phyloP scores from a whole-genome alignment of 768 basidiomycete genomes.

The Mycena galopus region DNA sequence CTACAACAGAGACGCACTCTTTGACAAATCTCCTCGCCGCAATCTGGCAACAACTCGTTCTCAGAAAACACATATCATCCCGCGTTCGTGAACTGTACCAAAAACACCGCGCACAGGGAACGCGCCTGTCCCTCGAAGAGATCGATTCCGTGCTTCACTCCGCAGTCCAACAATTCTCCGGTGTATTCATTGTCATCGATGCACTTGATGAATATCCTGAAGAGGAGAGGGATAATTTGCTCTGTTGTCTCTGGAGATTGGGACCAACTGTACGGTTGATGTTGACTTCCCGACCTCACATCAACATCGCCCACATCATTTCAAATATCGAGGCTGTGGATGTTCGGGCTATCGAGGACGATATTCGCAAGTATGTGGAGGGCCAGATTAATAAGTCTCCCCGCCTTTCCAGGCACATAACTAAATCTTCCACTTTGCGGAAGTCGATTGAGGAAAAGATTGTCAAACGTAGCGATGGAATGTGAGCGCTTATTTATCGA shows the following conservation, averaged over 20 bases:
- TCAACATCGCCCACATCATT: conserved; percentile 1
- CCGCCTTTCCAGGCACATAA: background rate
- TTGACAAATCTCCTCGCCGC: conserved; percentile 10
- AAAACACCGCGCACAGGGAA: background rate
- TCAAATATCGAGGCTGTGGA: background rate
- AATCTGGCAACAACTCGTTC: conserved; percentile 8
- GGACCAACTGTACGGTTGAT: background rate
- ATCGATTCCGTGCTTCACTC: background rate
- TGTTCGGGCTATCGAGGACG: background rate
- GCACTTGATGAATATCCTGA: conserved; percentile 11
- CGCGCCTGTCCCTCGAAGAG: background rate
- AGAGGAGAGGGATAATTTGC: background rate
- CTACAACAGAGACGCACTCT: background rate
- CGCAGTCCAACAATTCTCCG: background rate
- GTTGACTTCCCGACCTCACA: conserved; percentile 10
- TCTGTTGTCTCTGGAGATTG: background rate
- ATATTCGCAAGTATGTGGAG: conserved; percentile 1
- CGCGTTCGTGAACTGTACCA: background rate
- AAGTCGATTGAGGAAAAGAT: background rate
- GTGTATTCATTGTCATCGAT: conserved; percentile 1
- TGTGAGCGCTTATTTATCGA: background rate
- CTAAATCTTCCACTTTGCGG: background rate
- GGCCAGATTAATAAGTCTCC: background rate
- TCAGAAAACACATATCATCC: background rate
- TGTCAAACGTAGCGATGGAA: conserved; percentile 8